phyloP scores from a whole-genome alignment of 805 yeast species.

The Diddensiella santjacobensis region DNA sequence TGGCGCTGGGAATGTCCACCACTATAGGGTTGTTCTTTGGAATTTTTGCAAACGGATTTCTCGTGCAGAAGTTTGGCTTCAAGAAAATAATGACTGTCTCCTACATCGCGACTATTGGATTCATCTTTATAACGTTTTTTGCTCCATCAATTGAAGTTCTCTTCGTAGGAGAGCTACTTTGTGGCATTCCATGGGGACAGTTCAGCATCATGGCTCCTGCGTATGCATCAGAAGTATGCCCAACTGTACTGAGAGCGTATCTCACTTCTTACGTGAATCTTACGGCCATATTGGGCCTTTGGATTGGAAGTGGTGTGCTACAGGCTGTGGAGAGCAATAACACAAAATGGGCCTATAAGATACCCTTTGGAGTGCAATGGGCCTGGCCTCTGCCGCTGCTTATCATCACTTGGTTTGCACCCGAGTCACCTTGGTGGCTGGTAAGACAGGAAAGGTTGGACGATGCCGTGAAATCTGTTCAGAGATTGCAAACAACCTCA shows the following conservation, averaged over 20 bases:
- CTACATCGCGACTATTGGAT: slow-evolving; percentile 23
- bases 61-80: slow-evolving; percentile 46
- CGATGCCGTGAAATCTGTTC: slow-evolving; percentile 42
- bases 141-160: slow-evolving; percentile 38
- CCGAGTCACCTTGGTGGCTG: slow-evolving; percentile 58
- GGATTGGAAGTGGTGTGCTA: slow-evolving; percentile 50
- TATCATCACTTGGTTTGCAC: slow-evolving; percentile 40
- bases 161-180: slow-evolving; percentile 36
- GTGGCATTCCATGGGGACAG: slow-evolving; percentile 49
- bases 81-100: slow-evolving; percentile 38
- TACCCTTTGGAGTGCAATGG: slow-evolving; percentile 62
- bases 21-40: slow-evolving; percentile 43
- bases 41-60: slow-evolving; percentile 41
- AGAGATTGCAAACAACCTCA: slow-evolving; percentile 28
- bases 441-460: slow-evolving; percentile 39
- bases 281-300: slow-evolving; percentile 57
- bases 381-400: slow-evolving; percentile 51
- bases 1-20: slow-evolving; percentile 6
- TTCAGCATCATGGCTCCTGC: slow-evolving; percentile 48
- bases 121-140: slow-evolving; percentile 34
- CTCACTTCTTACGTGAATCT: slow-evolving; percentile 48
- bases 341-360: slow-evolving; percentile 42
- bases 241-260: slow-evolving; percentile 45
- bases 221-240: slow-evolving; percentile 55
- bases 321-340: slow-evolving; percentile 30